Conservation (phyloP, 2,329 filamentous ascomycete species). For the Pyrenophora seminiperda region DNA sequence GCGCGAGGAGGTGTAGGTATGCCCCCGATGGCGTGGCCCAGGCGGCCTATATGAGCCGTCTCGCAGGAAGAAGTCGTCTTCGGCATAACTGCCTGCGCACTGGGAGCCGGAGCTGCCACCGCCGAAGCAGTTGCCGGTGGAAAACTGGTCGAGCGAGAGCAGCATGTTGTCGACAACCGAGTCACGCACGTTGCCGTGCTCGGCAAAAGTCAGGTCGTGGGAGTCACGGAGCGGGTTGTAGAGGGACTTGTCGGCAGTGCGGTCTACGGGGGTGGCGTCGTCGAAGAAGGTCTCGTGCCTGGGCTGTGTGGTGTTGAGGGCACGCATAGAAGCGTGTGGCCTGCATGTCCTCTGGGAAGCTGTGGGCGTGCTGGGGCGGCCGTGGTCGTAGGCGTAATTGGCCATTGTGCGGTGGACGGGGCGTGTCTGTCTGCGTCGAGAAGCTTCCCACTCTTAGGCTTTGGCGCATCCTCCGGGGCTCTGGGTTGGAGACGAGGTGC, state of each 20-base stretch:
- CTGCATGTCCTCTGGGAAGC: slow-evolving; percentile 32
- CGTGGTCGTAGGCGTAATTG: slow-evolving; percentile 27
- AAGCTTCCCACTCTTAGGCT: slow-evolving; percentile 22
- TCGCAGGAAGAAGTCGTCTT: slow-evolving; percentile 47
- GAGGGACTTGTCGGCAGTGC: slow-evolving; percentile 19
- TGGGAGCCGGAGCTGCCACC: slow-evolving; percentile 16
- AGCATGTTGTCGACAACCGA: slow-evolving; percentile 97
- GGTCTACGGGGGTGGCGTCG: slow-evolving; percentile 45
- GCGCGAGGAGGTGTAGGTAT: slow-evolving; percentile 65
- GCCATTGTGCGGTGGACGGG: slow-evolving; percentile 27
- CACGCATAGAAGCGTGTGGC: slow-evolving; percentile 30
- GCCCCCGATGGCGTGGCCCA: slow-evolving; percentile 57
- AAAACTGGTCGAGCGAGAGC: slow-evolving; percentile 78
- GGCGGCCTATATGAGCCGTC: slow-evolving; percentile 41
- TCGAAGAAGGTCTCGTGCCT: slow-evolving; percentile 45
- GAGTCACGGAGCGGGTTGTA: slow-evolving; percentile 59
- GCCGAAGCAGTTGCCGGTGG: slow-evolving; percentile 28
- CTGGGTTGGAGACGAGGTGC: slow-evolving; percentile 6
- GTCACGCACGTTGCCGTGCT: slow-evolving; percentile 71
- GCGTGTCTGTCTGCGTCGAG: slow-evolving; percentile 25
- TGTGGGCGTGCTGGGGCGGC: slow-evolving; percentile 40
- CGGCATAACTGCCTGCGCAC: slow-evolving; percentile 46
- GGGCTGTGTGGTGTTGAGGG: slow-evolving; percentile 39
- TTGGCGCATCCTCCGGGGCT: slow-evolving; percentile 38
- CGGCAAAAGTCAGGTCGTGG: slow-evolving; percentile 83